phyloP scores from a whole-genome alignment of 2,329 filamentous ascomycete species.

The Xylariaceae sp. region DNA sequence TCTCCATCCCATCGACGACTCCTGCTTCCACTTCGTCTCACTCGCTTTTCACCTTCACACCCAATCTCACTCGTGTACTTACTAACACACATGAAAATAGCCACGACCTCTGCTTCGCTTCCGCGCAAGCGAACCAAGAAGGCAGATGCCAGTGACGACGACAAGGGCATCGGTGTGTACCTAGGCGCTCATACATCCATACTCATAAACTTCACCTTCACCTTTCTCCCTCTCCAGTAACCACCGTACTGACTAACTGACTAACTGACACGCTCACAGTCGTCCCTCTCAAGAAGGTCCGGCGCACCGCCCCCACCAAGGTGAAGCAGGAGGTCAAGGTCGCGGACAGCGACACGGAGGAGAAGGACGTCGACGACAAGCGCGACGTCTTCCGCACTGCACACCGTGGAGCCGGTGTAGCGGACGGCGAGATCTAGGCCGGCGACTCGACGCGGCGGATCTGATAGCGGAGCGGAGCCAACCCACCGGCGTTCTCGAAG shows the following conservation, averaged over 20 bases:
- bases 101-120: background rate
- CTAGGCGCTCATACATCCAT: background rate
- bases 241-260: too few relatives aligned
- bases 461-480: too few relatives aligned
- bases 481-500: too few relatives aligned
- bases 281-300: background rate
- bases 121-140: background rate
- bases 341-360: background rate
- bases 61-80: too few relatives aligned
- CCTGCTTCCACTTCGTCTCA: too few relatives aligned
- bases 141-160: background rate
- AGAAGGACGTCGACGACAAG: too few relatives aligned
- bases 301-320: conserved; percentile 1
- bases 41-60: too few relatives aligned
- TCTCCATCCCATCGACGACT: background rate
- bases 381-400: too few relatives aligned
- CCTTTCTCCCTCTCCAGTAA: background rate
- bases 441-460: too few relatives aligned
- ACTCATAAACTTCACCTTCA: background rate
- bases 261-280: too few relatives aligned
- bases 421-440: too few relatives aligned
- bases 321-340: background rate
- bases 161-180: background rate
- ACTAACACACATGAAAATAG: background rate
- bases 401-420: too few relatives aligned